Evolutionary conservation across 2,329 filamentous ascomycete species (phyloP).

Genomic region (Ophiostoma sp.): DNA sequence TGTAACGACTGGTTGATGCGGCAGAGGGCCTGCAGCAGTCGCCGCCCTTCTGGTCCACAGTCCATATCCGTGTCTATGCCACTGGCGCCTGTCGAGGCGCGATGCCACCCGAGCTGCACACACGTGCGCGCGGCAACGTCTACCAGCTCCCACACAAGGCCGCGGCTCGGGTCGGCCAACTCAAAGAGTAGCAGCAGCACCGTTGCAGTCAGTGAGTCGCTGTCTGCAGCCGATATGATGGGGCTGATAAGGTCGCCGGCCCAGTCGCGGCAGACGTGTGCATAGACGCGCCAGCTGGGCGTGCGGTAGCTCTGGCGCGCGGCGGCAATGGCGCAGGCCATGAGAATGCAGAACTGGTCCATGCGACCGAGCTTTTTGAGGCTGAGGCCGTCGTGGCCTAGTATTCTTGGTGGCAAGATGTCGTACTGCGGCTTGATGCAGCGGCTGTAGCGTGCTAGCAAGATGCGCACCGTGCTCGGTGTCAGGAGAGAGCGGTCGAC

Average conservation of each 20-base stretch:
- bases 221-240: neutral
- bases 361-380: neutral
- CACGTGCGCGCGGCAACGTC: neutral
- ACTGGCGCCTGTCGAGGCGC: neutral
- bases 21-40: neutral
- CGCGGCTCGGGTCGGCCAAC: neutral
- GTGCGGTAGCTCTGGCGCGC: neutral
- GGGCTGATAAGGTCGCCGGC: neutral
- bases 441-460: neutral
- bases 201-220: neutral
- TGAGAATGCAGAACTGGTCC: neutral
- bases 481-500: neutral
- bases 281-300: neutral
- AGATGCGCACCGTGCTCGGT: neutral
- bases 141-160: neutral
- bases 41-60: neutral
- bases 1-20: conserved; percentile 1
- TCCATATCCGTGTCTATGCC: neutral
- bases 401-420: neutral
- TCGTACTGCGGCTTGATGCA: neutral
- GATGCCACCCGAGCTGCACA: neutral
- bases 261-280: neutral
- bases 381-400: neutral
- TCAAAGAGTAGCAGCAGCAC: neutral
- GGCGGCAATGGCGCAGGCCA: neutral